Base-by-base conservation (phyloP, 495 filamentous ascomycete species). In the Daldinia vernicosa region DNA sequence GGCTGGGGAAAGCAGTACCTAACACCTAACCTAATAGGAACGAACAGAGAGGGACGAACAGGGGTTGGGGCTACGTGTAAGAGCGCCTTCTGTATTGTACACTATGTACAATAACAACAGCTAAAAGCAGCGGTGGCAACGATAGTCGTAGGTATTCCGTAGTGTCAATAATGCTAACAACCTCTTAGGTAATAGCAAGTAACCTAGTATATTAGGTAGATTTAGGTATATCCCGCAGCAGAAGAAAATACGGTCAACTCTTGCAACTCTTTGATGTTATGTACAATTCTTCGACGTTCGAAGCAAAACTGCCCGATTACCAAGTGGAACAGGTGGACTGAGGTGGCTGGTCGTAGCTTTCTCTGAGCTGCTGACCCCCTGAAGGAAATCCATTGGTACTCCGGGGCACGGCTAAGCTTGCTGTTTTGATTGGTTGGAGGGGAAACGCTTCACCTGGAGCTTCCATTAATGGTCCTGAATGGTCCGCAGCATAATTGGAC, bases 401-500 rank as follows among this genome's bases (percentile, higher is more conserved):
- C 15, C 24, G 26, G 27, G 11, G 15, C 26, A 53, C 24, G 27
- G 51, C n/a, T 19, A 17, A 22, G 24, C 51, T 24, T 35, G 26
- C 15, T 64, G 39, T 57, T 64, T 63, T 54, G 1, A 74, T 74
- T 74, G 72, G 72, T 65, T 74, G 72, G 72, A 63, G 50, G 68
- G 72, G 67, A 57, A 67, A 72, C 63, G 53, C 54, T 51, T 61
- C 60, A 68, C 60, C 60, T 60, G 33, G 19, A 22, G 22, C 15
- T 39, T 27, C 35, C 28, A 33, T 45, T 33, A 35, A 12, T 6
- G n/a, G 12, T 39, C 7, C 30, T 32, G 6, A 8, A 39, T 15
- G 9, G 17, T 15, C 27, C 8, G 2, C 4, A 17, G 2, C 3
- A 8, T 9, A 14, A 51, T 60, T 54, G 37, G 57, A 17, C 14